Base-by-base conservation (phyloP, 345 rosid species). In the Arabis hirsuta region DNA sequence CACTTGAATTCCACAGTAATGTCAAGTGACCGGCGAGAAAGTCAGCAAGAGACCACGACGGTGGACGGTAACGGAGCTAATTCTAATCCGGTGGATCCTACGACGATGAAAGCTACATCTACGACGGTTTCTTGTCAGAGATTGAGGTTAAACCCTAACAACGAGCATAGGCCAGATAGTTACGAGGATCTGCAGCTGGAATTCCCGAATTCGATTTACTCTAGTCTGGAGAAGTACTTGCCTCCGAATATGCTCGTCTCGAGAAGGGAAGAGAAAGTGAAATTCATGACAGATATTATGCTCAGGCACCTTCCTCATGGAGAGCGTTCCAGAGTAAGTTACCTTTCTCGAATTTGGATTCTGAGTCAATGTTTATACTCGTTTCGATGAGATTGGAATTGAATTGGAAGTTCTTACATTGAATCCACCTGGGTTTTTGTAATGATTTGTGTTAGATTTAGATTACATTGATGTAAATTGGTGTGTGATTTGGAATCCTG, bases 251-350 rank as follows among this genome's bases (percentile, higher is more conserved):
- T 90, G 79, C 86, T 89, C 29, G 61, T 71, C 22, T 72, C 80
- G 5, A 41, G 80, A 3, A 88, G 92, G 32, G 96, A 93, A 42
- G 78, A 81, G 44, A 87, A 89, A 83, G 76, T 85, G 55, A 80
- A 78, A 62, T 86, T 84, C 94, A 89, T 93, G 90, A 83, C 86
- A 29, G 87, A 84, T 65, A 85, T 90, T 69, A 85, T 93, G 72
- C 75, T 81, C 16, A 88, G 90, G 55, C 92, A 93, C 78, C 82
- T 90, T 45, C 92, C 96, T 0, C 88, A 84, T 62, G 92, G 85
- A 45, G 98, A 93, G 81, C 86, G 89, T 38, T 73, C 79, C 71
- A 91, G 96, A 57, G 98, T 88, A 83, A 69, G 58, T 60, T 10
- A 44, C 31, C 22, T 42, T 60, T 42, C 8, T 24, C 8, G 3